These are phyloP conservation scores for Rosellinia necatrix DNA, from an alignment of 2,329 filamentous ascomycete species.

Conservation along the genomic window DNA sequence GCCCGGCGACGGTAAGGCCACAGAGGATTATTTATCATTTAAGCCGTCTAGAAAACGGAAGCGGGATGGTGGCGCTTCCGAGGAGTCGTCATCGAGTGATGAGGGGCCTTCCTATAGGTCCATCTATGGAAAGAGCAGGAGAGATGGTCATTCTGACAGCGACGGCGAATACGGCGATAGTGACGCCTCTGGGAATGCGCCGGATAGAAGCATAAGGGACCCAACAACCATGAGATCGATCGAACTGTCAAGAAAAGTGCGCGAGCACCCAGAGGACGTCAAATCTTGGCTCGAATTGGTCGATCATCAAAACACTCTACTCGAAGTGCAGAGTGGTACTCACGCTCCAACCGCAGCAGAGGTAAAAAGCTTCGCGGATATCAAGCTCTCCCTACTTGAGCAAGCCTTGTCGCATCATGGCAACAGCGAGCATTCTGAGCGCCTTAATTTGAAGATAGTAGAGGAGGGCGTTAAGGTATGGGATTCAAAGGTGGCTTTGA, in stretches of 20 bases:
- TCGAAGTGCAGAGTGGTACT: slow-evolving; percentile 55
- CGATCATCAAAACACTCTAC: slow-evolving; percentile 72
- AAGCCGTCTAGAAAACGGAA: slow-evolving; percentile 50
- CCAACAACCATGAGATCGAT: slow-evolving; percentile 60
- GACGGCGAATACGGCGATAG: slow-evolving; percentile 56
- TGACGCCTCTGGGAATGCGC: slow-evolving; percentile 46
- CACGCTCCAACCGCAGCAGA: slow-evolving; percentile 62
- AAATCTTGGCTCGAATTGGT: slow-evolving; percentile 80
- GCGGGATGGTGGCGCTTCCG: slow-evolving; percentile 35
- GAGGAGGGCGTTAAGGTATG: slow-evolving; percentile 75
- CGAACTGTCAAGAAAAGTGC: slow-evolving; percentile 66
- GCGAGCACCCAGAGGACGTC: slow-evolving; percentile 68
- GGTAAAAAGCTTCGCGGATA: slow-evolving; percentile 70
- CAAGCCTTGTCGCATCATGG: slow-evolving; percentile 68
- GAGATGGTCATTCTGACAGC: slow-evolving; percentile 51
- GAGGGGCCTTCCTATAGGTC: slow-evolving; percentile 66
- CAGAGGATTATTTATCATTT: slow-evolving; percentile 56
- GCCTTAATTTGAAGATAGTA: slow-evolving; percentile 71
- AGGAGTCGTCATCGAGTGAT: slow-evolving; percentile 50
- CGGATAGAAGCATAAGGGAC: slow-evolving; percentile 44
- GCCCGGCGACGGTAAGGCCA: slow-evolving; percentile 30
- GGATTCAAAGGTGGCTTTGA: slow-evolving; percentile 63
- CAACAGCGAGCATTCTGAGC: slow-evolving; percentile 55
- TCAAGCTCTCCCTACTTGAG: slow-evolving; percentile 80
- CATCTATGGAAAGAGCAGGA: slow-evolving; percentile 66